Conservation (phyloP, 176 grass and related monocot species). For the Lolium rigidum region DNA sequence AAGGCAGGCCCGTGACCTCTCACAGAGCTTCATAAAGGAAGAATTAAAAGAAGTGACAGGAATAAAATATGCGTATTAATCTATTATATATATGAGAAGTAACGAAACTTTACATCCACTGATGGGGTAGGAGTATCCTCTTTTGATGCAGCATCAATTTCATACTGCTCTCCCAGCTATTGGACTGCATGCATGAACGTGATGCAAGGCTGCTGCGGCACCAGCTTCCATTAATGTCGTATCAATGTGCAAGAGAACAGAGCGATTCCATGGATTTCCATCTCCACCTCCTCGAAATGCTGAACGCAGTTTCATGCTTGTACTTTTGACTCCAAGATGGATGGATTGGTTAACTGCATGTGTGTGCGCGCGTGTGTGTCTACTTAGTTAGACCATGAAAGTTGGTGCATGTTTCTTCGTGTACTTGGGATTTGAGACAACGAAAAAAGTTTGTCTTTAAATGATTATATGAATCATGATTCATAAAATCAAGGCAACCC, state of each 20-base stretch:
- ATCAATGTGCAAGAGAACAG: conserved; percentile 70
- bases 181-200: conserved; percentile 25
- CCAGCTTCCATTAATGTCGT: conserved; percentile 61
- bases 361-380: not conserved
- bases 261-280: conserved; percentile 33
- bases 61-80: conserved; percentile 13
- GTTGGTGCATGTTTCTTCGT: conserved; percentile 27
- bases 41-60: not conserved
- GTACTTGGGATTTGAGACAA: conserved; percentile 40
- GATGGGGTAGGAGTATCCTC: conserved; percentile 21
- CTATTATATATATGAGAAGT: not conserved
- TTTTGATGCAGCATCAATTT: conserved; percentile 67
- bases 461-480: conserved; percentile 8
- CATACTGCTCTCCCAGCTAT: conserved; percentile 36
- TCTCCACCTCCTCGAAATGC: conserved; percentile 30
- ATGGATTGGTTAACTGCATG: conserved; percentile 7
- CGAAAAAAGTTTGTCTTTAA: conserved; percentile 24
- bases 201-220: conserved; percentile 59
- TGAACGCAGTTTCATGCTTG: conserved; percentile 35
- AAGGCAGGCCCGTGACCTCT: conserved; percentile 70
- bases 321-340: not conserved
- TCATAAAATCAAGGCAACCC: conserved; percentile 25
- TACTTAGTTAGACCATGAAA: conserved; percentile 25
- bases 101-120: conserved; percentile 10
- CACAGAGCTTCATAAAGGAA: conserved; percentile 1